Percentiles rank a stretch among this genome's conserved stretches.
Conservation (phyloP, 1,284 basidiomycete species). For the Austropuccinia psidii region DNA sequence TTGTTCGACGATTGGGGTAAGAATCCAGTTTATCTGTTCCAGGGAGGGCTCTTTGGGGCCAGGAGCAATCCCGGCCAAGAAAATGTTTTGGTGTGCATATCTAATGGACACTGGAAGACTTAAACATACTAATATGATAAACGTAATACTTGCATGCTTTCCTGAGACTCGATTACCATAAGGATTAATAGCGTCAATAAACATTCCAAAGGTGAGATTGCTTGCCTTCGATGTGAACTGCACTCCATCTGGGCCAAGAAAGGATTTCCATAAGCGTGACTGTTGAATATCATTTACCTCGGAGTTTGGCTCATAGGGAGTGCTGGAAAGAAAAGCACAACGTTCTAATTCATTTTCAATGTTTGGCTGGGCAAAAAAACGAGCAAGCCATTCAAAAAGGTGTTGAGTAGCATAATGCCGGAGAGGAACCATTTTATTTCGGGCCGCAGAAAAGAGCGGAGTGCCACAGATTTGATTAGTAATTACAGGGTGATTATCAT, state of each 20-base stretch:
- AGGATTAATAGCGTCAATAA: constrained; percentile 25
- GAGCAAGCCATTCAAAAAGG: constrained; percentile 19
- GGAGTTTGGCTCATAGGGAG: neutral
- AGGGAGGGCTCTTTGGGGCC: constrained; percentile 48
- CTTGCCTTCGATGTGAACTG: neutral
- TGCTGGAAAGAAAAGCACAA: neutral
- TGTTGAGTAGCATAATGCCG: constrained; percentile 9
- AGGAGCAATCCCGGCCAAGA: constrained; percentile 47
- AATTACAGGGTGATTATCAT: no score
- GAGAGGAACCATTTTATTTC: no score
- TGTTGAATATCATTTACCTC: constrained; percentile 7
- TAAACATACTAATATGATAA: constrained; percentile 9
- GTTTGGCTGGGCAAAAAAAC: constrained; percentile 9
- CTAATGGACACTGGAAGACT: constrained; percentile 37
- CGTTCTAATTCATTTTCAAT: neutral
- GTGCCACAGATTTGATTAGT: no score
- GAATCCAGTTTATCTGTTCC: constrained; percentile 45
- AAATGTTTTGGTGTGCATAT: constrained; percentile 38
- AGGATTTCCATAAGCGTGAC: neutral
- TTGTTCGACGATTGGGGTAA: constrained; percentile 46
- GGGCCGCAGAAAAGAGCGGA: no score
- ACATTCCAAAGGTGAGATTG: constrained; percentile 8
- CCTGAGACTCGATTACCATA: neutral
- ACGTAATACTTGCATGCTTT: neutral
- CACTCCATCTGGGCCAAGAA: neutral